phyloP scores from a whole-genome alignment of 768 basidiomycete species.

The Udeniomyces megalosporus region DNA sequence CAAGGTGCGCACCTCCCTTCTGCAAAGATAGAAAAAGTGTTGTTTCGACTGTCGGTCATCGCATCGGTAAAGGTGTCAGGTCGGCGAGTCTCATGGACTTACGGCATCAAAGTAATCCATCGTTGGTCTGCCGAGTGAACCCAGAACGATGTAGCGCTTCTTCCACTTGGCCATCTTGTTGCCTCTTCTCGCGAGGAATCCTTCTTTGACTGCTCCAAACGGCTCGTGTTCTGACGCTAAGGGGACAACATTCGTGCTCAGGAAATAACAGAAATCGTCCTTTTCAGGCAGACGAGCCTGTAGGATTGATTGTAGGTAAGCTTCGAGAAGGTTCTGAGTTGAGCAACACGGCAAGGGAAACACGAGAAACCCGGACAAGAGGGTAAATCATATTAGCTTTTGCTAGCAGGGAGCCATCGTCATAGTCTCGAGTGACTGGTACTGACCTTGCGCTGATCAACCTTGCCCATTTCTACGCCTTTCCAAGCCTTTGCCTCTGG shows the following conservation, averaged over 20 bases:
- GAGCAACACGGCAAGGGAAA: not conserved
- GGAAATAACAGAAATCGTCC: constrained; percentile 76
- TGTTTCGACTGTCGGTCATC: not conserved
- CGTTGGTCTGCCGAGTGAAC: constrained; percentile 48
- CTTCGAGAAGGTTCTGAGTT: constrained; percentile 43
- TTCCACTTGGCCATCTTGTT: constrained; percentile 98
- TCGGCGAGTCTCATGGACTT: constrained; percentile 31
- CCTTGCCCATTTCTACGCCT: constrained; percentile 90
- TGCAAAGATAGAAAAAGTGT: constrained; percentile 23
- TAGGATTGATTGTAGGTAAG: constrained; percentile 70
- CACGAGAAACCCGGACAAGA: not conserved
- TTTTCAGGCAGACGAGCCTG: constrained; percentile 70
- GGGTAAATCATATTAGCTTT: not conserved
- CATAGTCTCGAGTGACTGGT: not conserved
- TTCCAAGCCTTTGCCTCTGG: constrained; percentile 92
- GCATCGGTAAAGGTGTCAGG: not conserved
- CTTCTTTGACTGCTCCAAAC: constrained; percentile 45
- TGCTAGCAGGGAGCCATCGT: too few species aligned
- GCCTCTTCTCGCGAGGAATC: constrained; percentile 86
- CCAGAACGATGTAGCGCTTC: constrained; percentile 78
- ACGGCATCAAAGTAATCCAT: constrained; percentile 93
- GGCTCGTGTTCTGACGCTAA: constrained; percentile 58
- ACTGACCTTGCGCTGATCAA: constrained; percentile 84
- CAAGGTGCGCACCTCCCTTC: constrained; percentile 83
- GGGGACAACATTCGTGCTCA: constrained; percentile 73